Base-by-base conservation (phyloP, 768 basidiomycete species). In the Antrodiella citrinella region DNA sequence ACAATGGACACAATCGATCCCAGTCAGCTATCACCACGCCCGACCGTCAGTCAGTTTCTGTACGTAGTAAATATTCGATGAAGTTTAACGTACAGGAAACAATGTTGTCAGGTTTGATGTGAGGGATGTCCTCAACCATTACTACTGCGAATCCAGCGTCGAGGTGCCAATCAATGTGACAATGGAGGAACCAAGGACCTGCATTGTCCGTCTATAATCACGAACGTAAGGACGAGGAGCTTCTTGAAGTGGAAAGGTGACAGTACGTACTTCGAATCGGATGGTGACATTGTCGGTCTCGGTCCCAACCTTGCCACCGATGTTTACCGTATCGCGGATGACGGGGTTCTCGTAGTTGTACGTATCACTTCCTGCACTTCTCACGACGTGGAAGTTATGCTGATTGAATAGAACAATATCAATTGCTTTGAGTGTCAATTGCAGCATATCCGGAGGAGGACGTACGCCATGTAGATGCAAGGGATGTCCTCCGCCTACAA, bases 101-200 rank as follows among this genome's bases (percentile, higher is more conserved):
- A 3, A 49, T 47, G 38, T 53, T 47, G 9, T 42, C 50, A 7
- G 40, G 25, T 7, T 47, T 19, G 1, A 60, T 51, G 50, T 59
- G 57, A 1, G n/a, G 42, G 1, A 61, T 53, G 24, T 67, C 68
- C 51, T 72, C 71, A 0, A 69, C 72, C 40, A 74, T 66, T 4
- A 73, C 69, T 15, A 74, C 51, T 1, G 72, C 72, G 12, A 73
- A 62, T n/a, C 72, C 72, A 2, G 60, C 57, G 11, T 71, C 62
- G 5, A 91, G 69, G 65, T 92, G 88, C 86, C 86, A 91, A 62
- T 89, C 86, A 54, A 86, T 84, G 62, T 88, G 85, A 62, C 81
- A 91, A 65, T 88, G 87, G 58, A 90, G 75, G 56, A 91, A 64
- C 86, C 90, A 92, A 5, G 78, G 81, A 10, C 94, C 94, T 0